Evolutionary conservation across 768 basidiomycete genomes (phyloP), one percentile per base, ranked within the genome.

Genomic region (Trametes coccinea): DNA sequence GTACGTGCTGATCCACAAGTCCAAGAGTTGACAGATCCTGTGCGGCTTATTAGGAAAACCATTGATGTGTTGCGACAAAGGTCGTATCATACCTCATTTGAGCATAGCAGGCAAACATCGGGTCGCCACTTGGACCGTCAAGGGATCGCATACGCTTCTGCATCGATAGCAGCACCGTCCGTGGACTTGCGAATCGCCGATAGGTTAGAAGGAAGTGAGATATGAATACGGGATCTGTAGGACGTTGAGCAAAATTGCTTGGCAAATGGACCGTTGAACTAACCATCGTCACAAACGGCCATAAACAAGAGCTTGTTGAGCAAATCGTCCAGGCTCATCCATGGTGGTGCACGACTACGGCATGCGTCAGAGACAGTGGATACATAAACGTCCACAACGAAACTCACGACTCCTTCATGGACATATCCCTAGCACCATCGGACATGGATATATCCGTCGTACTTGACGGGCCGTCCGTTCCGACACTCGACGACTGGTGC

Each of bases 51-150:
- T 11, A 49, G 46, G 31, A n/a, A 8, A 27, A 9, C 31, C 27
- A 58, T 34, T 7, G 39, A 61, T 27, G 37, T 5, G 40, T 50
- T 56, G 50, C 54, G 29, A n/a, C 62, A 67, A 46, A 45, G 22
- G 34, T 14, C 11, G 10, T 27, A 57, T 6, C 72, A 30, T 67
- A 91, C 92, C 88, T 85, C 90, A 93, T 92, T 71, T 94, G 92
- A 6, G 90, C 91, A 73, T 88, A 93, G 67, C 87, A 89, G 7
- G 90, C 90, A 74, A 93, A 89, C 84, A 93, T 88, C 0, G 89
- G 88, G 76, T 94, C 91, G 6, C 85, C 84, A 11, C 83, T 81
- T 16, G 87, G 84, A 56, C 83, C 82, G 68, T 89, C 88, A 13
- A 94, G 77, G 64, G 88, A 84, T 37, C 89, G 84, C 83, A 93